A percentile compares a stretch with the other conserved stretches of the same genome.
Conservation (phyloP, 2,329 filamentous ascomycete genomes). For the Exophiala sp. region DNA sequence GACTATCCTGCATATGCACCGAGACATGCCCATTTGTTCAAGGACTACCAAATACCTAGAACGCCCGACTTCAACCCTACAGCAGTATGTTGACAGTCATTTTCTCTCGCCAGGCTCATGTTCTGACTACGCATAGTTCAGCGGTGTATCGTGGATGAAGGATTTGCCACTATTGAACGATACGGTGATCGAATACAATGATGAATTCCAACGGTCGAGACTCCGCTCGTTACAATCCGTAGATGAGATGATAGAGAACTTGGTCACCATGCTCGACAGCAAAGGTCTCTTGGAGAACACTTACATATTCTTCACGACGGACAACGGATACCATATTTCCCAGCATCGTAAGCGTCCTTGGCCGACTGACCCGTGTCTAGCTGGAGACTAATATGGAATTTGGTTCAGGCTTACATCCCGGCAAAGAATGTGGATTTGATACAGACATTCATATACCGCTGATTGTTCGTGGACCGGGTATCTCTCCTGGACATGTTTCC, state of each 20-base stretch:
- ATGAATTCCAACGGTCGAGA: slow-evolving; percentile 50
- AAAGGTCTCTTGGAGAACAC: slow-evolving; percentile 49
- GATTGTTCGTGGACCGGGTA: slow-evolving; percentile 56
- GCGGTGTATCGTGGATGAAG: slow-evolving; percentile 46
- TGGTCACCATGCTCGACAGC: slow-evolving; percentile 42
- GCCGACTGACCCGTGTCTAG: no score
- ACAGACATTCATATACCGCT: slow-evolving; percentile 60
- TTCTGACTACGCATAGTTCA: slow-evolving; percentile 32
- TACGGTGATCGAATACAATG: slow-evolving; percentile 48
- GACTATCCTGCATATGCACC: slow-evolving; percentile 33
- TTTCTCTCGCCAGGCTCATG: neutral
- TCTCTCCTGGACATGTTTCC: slow-evolving; percentile 42
- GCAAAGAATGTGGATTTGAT: slow-evolving; percentile 58
- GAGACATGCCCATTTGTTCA: slow-evolving; percentile 61
- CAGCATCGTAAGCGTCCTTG: slow-evolving; percentile 45
- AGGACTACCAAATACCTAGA: slow-evolving; percentile 57
- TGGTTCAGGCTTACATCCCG: slow-evolving; percentile 43
- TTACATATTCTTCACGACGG: slow-evolving; percentile 58
- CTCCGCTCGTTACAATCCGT: slow-evolving; percentile 51
- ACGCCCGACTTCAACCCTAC: slow-evolving; percentile 65
- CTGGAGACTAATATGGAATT: no score
- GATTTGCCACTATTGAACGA: slow-evolving; percentile 44
- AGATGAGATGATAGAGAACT: slow-evolving; percentile 50
- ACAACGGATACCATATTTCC: slow-evolving; percentile 60
- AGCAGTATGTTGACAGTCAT: slow-evolving; percentile 36